Evolutionary conservation across 495 filamentous ascomycete species (phyloP), one percentile per base, ranked within the genome.

Genomic region (Bacidia rubella): DNA sequence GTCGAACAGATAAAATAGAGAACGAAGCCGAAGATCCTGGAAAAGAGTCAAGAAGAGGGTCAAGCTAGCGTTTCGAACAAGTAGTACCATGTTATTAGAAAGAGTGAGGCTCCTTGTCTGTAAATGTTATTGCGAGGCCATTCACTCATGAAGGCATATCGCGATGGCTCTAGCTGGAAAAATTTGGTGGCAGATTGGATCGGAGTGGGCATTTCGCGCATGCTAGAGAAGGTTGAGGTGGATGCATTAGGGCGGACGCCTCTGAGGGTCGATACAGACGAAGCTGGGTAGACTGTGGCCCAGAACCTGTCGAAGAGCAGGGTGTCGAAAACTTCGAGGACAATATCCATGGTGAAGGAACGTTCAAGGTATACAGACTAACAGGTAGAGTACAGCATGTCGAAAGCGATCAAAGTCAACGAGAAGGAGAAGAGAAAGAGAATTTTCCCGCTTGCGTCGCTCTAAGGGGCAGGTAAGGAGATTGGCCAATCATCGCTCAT

Each of bases 1-100:
- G 82, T 75, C 19, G 90, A 82, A 63, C 82, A 87, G 55, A 86
- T 54, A 66, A 90, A 95, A 74, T 97, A 97, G 56, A 89, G 68
- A 40, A 87, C 56, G 24, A 87, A 65, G 53, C 90, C 88, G 60
- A 92, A 93, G 59, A 94, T 63, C 82, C 89, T 95, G 61, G n/a
- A 32, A 23, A 51, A 27, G 32, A 53, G 51, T 53, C 44, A 25
- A 52, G 20, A 55, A 17, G 12, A 38, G 12, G 15, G 11, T 20
- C 45, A 42, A 21, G 27, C 42, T 7, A 17, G 49, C 4, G 20
- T 11, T 12, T 26, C 3, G 11, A 3, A 2, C 7, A 41, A 32
- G 22, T 57, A 79, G 59, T 73, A 95, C 90, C 86, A 92, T 53
- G 87, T 86, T 46, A 97, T 87, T 24, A 90, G 50, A 62, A 83